phyloP scores from a whole-genome alignment of 352 stramenopile genomes.

The Aphanomyces cochlioides region DNA sequence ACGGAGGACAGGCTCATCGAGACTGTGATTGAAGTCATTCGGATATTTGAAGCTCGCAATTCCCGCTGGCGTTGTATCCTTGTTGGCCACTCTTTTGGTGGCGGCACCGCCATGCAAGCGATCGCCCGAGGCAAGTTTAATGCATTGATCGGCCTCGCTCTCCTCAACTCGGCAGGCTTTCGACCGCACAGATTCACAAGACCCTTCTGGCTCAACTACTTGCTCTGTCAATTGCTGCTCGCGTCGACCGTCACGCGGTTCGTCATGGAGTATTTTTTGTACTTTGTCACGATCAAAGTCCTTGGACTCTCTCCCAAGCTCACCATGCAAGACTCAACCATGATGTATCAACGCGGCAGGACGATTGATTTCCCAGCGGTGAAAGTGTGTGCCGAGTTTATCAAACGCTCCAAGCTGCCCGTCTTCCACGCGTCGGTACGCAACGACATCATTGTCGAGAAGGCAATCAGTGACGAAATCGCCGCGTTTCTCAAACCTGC shows the following conservation, averaged over 20 bases:
- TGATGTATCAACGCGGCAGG: constrained; percentile 12
- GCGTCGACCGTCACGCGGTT: background rate
- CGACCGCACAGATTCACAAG: background rate
- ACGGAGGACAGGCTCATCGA: background rate
- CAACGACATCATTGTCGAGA: constrained; percentile 21
- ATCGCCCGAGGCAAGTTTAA: background rate
- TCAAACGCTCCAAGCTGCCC: background rate
- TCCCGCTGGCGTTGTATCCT: background rate
- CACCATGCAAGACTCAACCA: background rate
- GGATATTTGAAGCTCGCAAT: background rate
- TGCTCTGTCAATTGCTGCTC: background rate
- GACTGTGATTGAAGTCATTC: background rate
- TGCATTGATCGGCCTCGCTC: constrained; percentile 7
- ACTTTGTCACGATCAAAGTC: background rate
- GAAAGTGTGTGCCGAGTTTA: background rate
- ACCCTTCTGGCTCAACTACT: background rate
- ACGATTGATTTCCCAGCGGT: background rate
- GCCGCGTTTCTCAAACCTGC: background rate
- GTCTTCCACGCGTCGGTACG: background rate
- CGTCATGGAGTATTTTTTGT: background rate
- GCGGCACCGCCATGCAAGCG: constrained; percentile 13
- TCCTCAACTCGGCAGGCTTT: constrained; percentile 8
- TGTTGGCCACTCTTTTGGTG: constrained; percentile 19
- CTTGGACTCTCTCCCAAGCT: background rate
- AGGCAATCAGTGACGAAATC: constrained; percentile 16